Conservation (phyloP, 345 rosid genomes). For the Durio zibethinus region DNA sequence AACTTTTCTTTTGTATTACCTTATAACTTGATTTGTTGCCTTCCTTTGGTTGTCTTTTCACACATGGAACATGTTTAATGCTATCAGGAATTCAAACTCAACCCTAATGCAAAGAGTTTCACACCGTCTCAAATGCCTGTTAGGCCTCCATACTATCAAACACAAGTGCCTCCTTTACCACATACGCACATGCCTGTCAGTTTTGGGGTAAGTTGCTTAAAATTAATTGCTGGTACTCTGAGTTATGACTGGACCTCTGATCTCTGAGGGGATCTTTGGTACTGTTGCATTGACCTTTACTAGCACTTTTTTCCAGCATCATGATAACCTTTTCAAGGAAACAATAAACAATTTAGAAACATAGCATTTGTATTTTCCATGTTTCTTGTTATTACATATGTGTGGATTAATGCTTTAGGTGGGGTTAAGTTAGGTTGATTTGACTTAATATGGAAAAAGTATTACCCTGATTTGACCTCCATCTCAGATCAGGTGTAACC, state of each 20-base stretch:
- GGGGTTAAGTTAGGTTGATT: neutral
- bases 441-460: neutral
- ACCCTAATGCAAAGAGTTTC: slow-evolving; percentile 93
- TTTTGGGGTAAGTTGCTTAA: slow-evolving; percentile 55
- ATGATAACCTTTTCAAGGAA: neutral
- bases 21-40: neutral
- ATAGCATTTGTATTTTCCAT: neutral
- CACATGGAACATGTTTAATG: slow-evolving; percentile 4
- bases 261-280: neutral
- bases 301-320: neutral
- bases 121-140: slow-evolving; percentile 49
- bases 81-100: slow-evolving; percentile 83
- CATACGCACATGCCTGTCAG: slow-evolving; percentile 76
- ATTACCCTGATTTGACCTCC: neutral
- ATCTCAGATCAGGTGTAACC: neutral
- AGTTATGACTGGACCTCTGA: neutral
- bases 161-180: slow-evolving; percentile 41
- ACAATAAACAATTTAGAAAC: neutral
- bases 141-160: slow-evolving; percentile 61
- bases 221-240: neutral
- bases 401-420: neutral
- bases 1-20: neutral
- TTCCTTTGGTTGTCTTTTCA: neutral
- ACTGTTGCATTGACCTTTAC: neutral
- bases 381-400: neutral